These are phyloP conservation scores for Ganoderma multipileum DNA, from an alignment of 1,284 basidiomycete genomes.

Conservation along the genomic window DNA sequence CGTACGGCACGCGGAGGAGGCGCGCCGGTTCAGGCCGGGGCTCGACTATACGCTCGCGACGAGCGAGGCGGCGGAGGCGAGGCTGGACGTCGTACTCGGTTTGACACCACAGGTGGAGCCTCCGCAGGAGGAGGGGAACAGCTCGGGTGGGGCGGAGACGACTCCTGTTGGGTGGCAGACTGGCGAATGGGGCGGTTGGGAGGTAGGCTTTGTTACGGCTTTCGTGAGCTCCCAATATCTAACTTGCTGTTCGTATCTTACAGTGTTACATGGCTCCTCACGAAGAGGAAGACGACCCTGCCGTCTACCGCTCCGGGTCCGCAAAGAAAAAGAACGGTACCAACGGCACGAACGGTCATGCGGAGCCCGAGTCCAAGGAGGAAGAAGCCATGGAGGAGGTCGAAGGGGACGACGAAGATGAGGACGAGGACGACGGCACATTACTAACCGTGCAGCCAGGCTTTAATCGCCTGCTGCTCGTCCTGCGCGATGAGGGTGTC, in stretches of 20 bases:
- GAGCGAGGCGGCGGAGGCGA: conserved; percentile 83
- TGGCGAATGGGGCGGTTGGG: conserved; percentile 94
- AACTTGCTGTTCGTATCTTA: conserved; percentile 9
- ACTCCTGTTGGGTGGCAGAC: conserved; percentile 67
- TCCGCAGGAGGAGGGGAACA: conserved; percentile 42
- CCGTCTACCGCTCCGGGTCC: conserved; percentile 84
- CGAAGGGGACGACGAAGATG: conserved; percentile 53
- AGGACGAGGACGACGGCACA: conserved; percentile 83
- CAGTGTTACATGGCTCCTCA: conserved; percentile 95
- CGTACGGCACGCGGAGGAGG: conserved; percentile 76
- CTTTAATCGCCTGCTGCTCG: conserved; percentile 91
- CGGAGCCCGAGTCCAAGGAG: conserved; percentile 17
- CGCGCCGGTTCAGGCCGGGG: conserved; percentile 90
- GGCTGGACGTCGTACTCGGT: conserved; percentile 91
- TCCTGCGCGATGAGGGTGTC: conserved; percentile 92
- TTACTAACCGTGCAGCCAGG: conserved; percentile 89
- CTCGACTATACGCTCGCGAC: conserved; percentile 96
- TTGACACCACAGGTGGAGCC: conserved; percentile 77
- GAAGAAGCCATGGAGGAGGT: conserved; percentile 24
- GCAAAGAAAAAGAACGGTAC: conserved; percentile 44
- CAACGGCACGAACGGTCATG: conserved; percentile 41
- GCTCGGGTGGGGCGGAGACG: conserved; percentile 42
- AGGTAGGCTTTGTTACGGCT: conserved; percentile 54
- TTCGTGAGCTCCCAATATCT: conserved; percentile 8
- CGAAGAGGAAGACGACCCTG: conserved; percentile 93